Evolutionary conservation across 176 grass and related monocot genomes (phyloP), one percentile per base, ranked within the genome.

Genomic region (Phyllostachys edulis): DNA sequence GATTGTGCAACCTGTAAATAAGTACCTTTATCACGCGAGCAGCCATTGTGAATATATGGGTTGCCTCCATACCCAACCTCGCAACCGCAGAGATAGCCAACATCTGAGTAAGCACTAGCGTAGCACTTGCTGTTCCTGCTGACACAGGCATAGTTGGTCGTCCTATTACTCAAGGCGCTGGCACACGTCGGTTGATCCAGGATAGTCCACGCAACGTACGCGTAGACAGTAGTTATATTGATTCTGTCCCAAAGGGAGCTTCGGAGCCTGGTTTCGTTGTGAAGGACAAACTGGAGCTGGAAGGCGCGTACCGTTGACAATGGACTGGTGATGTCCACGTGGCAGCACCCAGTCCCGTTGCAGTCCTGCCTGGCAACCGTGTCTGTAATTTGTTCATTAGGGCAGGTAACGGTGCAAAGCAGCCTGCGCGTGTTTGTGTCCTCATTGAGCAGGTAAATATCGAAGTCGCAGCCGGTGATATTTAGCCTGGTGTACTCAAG

Each of bases 401-500:
- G 67, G 5, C 85, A 87, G 20, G 9, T 32, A 42, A 42, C 2
- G 0, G 39, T 65, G 32, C 76, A 63, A 7, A 80, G 8, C 18
- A 0, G 1, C 8, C 0, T 1, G 7, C 0, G 0, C 3, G 2
- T 46, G 9, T 65, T 45, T 7, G 2, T 14, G 61, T 13, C 14
- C 5, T 41, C 20, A 2, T 13, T 4, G 2, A 74, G 0, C 29
- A 41, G 27, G 45, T 63, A 51, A 7, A 44, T n/a, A 62, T 86
- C 77, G 10, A 87, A 73, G 41, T 82, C 64, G 13, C 45, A 88
- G 13, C 86, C 67, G 1, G 54, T 68, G 5, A 78, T 83, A 9
- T 69, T 62, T 29, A 81, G 51, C 0, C 2, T 34, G 0, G 1
- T 0, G 1, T 1, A 41, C 0, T 4, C 0, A 47, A 49, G 46